These are phyloP conservation scores for Penstemon eatonii DNA, from an alignment of 257 asterid species.

Conservation along the genomic window DNA sequence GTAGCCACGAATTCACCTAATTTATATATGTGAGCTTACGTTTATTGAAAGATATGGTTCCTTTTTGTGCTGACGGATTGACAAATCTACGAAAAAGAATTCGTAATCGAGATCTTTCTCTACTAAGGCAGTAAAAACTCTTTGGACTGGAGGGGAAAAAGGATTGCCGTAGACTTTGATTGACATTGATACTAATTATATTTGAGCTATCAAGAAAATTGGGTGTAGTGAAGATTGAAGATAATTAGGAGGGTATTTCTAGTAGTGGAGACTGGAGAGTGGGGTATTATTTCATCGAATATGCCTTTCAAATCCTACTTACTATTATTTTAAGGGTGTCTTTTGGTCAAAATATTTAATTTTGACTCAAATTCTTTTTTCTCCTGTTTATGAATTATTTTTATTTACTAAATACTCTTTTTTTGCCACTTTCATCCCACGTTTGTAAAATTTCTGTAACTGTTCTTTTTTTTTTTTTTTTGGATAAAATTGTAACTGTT, in stretches of 20 bases:
- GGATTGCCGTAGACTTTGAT: conserved; percentile 46
- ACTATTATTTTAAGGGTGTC: no score
- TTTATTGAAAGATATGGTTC: conserved; percentile 43
- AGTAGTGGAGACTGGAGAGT: background rate
- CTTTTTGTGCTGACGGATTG: conserved; percentile 41
- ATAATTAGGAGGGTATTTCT: conserved; percentile 14
- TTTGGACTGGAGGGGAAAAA: conserved; percentile 35
- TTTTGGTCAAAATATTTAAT: no score
- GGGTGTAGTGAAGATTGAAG: background rate
- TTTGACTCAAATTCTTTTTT: no score
- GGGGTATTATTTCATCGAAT: background rate
- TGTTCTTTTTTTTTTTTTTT: no score
- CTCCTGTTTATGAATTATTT: no score
- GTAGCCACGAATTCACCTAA: no score
- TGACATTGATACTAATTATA: conserved; percentile 29
- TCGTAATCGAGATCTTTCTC: conserved; percentile 42
- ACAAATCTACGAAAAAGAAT: conserved; percentile 29
- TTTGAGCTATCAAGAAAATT: background rate
- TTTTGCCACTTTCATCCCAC: no score
- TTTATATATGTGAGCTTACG: conserved; percentile 19
- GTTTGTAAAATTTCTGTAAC: no score
- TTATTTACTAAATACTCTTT: no score
- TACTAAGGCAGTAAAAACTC: conserved; percentile 40
- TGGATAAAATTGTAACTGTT: no score
- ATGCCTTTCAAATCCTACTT: no score